phyloP scores from a whole-genome alignment of 2,329 filamentous ascomycete species.

The Aspergillus sp. region DNA sequence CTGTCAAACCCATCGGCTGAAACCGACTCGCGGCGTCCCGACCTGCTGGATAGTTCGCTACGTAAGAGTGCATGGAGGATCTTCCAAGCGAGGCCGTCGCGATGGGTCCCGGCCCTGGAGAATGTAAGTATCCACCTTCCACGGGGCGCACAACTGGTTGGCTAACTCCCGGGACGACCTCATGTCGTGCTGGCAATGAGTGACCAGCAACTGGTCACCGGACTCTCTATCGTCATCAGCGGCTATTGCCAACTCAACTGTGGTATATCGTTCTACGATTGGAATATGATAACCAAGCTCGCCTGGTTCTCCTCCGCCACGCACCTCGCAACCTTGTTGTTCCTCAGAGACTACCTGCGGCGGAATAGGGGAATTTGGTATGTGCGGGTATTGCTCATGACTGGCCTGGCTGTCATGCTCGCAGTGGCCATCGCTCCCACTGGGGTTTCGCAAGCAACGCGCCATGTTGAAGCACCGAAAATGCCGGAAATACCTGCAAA shows the following conservation, averaged over 20 bases:
- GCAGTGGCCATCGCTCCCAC: background rate
- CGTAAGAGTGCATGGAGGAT: background rate
- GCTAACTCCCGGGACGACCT: too few species aligned
- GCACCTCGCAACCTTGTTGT: background rate
- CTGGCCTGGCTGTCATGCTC: constrained; percentile 1
- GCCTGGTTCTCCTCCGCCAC: background rate
- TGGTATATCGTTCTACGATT: constrained; percentile 1
- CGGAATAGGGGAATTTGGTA: constrained; percentile 1
- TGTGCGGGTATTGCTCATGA: background rate
- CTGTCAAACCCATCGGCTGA: too few species aligned
- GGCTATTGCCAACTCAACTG: background rate
- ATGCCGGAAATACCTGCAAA: too few species aligned
- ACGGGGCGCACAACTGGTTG: too few species aligned
- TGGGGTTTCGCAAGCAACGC: background rate
- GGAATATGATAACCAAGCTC: constrained; percentile 1
- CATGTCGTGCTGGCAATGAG: background rate
- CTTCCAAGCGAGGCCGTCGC: background rate
- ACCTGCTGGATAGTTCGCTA: background rate
- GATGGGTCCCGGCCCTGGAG: background rate
- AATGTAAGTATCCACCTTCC: background rate
- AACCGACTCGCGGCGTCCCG: too few species aligned
- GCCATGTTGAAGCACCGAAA: too few species aligned
- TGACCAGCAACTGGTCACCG: constrained; percentile 1
- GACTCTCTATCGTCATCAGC: constrained; percentile 1
- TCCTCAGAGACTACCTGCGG: background rate